Evolutionary conservation across 208 protist species (phyloP), one percentile per base, ranked within the genome.

Genomic region (Borovskyia barvae): DNA sequence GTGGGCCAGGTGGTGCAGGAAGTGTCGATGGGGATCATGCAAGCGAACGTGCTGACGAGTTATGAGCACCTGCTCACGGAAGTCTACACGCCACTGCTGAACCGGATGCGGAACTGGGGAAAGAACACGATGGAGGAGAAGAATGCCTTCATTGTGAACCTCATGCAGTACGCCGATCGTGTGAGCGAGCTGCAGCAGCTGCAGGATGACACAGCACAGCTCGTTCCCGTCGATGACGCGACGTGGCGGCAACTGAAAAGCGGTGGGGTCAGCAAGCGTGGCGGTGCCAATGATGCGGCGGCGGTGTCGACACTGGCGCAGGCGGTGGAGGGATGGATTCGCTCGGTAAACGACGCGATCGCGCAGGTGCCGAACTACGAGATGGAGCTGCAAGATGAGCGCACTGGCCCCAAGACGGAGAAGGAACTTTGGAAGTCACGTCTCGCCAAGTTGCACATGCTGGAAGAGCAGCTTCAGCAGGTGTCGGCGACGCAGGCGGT

Each of bases 351-450:
- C 50, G 72, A 55, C 20, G 83, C 92, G 12, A 82, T 97, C 19
- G 54, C 45, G 20, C 70, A 90, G 32, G 57, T 66, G 66, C 89
- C 88, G 24, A 95, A 94, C 72, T 93, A 95, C 67, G 89, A 94
- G 65, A 82, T 81, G 30, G 86, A 97, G 75, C 77, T 94, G 49
- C 77, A 81, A 48, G 85, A 97, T 64, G 92, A 97, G 69, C 75
- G 76, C 30, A 74, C 88, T 1, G 97, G 97, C 0, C 97, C 97
- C 22, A 90, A 92, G 62, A 94, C 96, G 41, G 96, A 98, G 80
- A 89, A 98, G 52, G 85, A 97, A 56, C 65, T 92, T 25, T 99
- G 97, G 97, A 95, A 96, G 59, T 89, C 63, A 26, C 90, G 96
- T 20, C 87, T 96, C 42, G 85, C 90, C 5, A 93, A 90, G 68